Evolutionary conservation across 306 rosid species (phyloP).

Genomic region (Rosa multiflora): DNA sequence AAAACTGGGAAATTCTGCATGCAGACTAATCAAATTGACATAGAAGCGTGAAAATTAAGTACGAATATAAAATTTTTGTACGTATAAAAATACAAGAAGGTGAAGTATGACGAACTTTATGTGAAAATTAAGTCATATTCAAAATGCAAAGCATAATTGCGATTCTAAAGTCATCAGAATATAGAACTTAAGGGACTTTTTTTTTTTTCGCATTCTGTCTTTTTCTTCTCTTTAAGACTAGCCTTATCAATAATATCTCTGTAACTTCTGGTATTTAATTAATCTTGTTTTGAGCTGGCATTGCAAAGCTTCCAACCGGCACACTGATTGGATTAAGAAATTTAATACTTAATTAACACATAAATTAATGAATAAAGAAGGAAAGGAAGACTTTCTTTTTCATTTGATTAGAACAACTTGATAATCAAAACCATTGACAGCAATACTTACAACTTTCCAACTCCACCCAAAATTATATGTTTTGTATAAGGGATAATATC

Average conservation of each 20-base stretch:
- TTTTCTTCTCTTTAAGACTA: neutral
- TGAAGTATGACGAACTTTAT: neutral
- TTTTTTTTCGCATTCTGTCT: neutral
- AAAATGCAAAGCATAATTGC: neutral
- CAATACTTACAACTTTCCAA: conserved; percentile 16
- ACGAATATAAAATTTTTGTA: neutral
- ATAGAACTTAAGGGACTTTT: neutral
- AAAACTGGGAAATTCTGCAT: neutral
- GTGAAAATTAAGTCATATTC: neutral
- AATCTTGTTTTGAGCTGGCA: conserved; percentile 19
- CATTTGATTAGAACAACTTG: conserved; percentile 29
- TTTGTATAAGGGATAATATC: neutral
- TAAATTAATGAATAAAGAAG: conserved; percentile 7
- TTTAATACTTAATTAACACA: neutral
- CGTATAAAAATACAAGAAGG: neutral
- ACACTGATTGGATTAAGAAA: conserved; percentile 8
- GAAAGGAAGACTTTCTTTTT: conserved; percentile 27
- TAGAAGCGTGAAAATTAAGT: conserved; percentile 2
- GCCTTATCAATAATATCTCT: neutral
- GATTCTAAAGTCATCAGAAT: neutral
- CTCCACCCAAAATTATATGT: conserved; percentile 7
- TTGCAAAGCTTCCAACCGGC: conserved; percentile 32
- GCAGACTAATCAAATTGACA: neutral
- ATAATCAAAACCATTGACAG: conserved; percentile 4
- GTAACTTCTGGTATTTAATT: neutral